Percentiles rank a stretch among this genome's conserved stretches.
These are phyloP conservation scores for Penicillium flavigenum DNA, from an alignment of 495 filamentous ascomycete species.

Conservation along the genomic window DNA sequence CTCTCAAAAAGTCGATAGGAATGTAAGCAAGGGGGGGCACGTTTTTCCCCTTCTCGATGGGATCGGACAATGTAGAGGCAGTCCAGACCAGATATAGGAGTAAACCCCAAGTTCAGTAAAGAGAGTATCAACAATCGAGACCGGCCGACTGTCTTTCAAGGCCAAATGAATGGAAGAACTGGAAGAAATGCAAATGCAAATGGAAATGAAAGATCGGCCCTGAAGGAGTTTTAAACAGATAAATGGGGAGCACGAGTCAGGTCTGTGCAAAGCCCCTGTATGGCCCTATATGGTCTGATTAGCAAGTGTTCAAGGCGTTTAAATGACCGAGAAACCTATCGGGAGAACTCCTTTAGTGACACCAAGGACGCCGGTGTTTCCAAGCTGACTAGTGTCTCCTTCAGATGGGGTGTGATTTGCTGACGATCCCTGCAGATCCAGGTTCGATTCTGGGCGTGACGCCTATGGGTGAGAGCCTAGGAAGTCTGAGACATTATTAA, in stretches of 20 bases:
- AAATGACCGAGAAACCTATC: slow-evolving; percentile 17
- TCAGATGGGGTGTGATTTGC: slow-evolving; percentile 4
- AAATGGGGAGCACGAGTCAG: not conserved
- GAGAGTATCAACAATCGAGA: not conserved
- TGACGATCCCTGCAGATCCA: slow-evolving; percentile 13
- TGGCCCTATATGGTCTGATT: slow-evolving; percentile 6
- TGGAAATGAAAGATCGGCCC: not conserved
- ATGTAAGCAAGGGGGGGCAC: slow-evolving; percentile 10
- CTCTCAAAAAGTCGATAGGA: not conserved
- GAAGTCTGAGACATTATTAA: slow-evolving; percentile 6
- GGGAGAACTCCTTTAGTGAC: slow-evolving; percentile 10
- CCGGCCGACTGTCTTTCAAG: not conserved
- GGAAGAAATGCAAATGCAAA: not conserved
- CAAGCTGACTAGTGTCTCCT: slow-evolving; percentile 8
- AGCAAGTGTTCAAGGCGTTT: slow-evolving; percentile 11
- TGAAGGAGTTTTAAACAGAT: not conserved
- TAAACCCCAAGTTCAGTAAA: not conserved
- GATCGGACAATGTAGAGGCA: not conserved
- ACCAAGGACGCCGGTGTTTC: slow-evolving; percentile 20
- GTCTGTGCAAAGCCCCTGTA: slow-evolving; percentile 3
- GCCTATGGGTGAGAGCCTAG: slow-evolving; percentile 12
- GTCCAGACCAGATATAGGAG: not conserved
- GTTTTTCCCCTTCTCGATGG: not conserved
- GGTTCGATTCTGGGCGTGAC: slow-evolving; percentile 20
- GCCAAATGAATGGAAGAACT: not conserved